Evolutionary conservation across 805 yeast species (phyloP), one percentile per base, ranked within the genome.

Genomic region (Zygoascus bituminiphila): DNA sequence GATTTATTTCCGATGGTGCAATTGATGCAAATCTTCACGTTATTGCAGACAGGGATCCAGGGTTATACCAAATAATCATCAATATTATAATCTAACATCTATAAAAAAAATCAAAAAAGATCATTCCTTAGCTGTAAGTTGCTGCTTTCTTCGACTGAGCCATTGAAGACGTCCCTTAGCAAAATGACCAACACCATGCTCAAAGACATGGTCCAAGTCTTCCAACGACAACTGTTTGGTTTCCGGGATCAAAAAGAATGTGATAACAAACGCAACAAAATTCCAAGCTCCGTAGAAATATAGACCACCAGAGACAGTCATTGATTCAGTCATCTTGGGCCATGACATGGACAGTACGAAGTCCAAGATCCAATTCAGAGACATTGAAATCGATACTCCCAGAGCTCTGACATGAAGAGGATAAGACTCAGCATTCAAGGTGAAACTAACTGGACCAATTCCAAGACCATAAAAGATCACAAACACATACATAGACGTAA

Each of bases 161-260:
- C 45, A 42, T 5, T 17, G 4, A 19, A 17, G 31, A n/a, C 19
- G 15, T 3, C 36, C 22, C 21, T 42, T 42, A 9, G 45, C 31
- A 17, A 42, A 42, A 17, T 20, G 19, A n/a, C 31, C 23, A 4
- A 17, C 20, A 9, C 45, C 45, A 5, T 26, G 45, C 23, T 42
- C 25, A 17, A 42, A 42, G 9, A 42, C 46, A 14, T 45, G 80
- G 59, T 82, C 87, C 51, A 82, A 77, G 64, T 82, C 86, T 66
- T 82, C 88, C 59, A 81, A 72, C 7, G 87, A 78, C 65, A 75
- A 77, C 56, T 76, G 81, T 66, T 81, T 81, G 24, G 88, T 82
- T 65, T 82, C 88, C 31, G 82, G 85, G 76, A 80, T 77, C 64
- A 78, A 75, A 52, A 79, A 59, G 54, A 35, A 54, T 24, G 48